phyloP scores from a whole-genome alignment of 2,329 filamentous ascomycete species.

The Neoscytalidium dimidiatum region DNA sequence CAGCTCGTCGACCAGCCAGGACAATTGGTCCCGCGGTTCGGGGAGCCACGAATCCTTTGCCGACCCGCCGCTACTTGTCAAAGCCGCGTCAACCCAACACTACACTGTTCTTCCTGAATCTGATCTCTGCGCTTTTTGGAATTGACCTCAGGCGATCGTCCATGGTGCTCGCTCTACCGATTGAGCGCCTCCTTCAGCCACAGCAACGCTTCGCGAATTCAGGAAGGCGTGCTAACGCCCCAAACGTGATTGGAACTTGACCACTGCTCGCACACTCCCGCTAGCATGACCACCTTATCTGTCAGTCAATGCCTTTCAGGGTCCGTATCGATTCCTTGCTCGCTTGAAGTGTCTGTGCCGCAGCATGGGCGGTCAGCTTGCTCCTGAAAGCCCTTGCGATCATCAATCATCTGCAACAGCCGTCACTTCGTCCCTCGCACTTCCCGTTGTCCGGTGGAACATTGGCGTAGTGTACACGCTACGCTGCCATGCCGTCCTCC shows the following conservation, averaged over 20 bases:
- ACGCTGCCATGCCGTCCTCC: not conserved
- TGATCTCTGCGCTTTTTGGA: not conserved
- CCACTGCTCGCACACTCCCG: too few relatives aligned
- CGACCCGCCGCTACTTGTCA: not conserved
- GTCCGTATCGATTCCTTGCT: too few relatives aligned
- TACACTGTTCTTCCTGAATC: not conserved
- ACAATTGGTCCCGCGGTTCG: not conserved
- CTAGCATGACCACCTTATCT: too few relatives aligned
- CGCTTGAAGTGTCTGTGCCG: too few relatives aligned
- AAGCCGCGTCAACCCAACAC: conserved; percentile 1
- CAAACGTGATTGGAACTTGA: too few relatives aligned
- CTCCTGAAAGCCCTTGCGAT: not conserved
- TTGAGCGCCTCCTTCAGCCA: not conserved
- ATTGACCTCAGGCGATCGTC: not conserved
- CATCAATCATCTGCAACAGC: not conserved
- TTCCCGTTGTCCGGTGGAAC: not conserved
- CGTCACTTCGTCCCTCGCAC: not conserved
- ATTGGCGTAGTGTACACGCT: not conserved
- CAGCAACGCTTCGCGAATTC: too few relatives aligned
- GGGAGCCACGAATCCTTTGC: not conserved
- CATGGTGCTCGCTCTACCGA: not conserved
- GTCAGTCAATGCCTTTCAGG: too few relatives aligned
- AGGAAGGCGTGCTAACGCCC: too few relatives aligned
- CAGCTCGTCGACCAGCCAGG: not conserved
- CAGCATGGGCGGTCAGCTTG: too few relatives aligned